Evolutionary conservation across 164 flowering plant species (phyloP).

Genomic region (Chimonanthus praecox): DNA sequence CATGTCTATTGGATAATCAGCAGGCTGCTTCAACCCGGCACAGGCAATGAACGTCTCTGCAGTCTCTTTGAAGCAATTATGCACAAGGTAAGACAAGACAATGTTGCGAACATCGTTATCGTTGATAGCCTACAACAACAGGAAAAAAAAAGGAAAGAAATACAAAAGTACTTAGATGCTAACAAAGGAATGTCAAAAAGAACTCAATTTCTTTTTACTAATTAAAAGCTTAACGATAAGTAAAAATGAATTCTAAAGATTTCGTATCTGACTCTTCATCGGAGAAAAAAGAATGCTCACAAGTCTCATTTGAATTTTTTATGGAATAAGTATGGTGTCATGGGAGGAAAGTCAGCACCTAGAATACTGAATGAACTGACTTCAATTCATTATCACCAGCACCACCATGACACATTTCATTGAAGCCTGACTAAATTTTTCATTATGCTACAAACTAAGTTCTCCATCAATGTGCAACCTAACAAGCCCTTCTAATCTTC

Average conservation of each 20-base stretch:
- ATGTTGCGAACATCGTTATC: conserved; percentile 64
- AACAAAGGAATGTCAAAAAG: neutral
- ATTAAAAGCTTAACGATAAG: neutral
- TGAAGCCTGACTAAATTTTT: neutral
- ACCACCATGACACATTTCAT: neutral
- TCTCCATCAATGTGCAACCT: neutral
- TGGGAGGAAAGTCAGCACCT: neutral
- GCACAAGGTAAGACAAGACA: conserved; percentile 84
- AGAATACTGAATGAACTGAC: neutral
- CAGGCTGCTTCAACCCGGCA: conserved; percentile 66
- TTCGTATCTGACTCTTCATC: neutral
- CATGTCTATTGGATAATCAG: conserved; percentile 63
- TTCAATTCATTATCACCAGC: too few relatives aligned
- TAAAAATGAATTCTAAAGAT: too few relatives aligned
- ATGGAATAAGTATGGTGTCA: neutral
- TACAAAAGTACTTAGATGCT: too few relatives aligned
- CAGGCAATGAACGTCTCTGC: conserved; percentile 68
- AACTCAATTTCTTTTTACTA: neutral
- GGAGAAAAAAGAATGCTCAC: neutral
- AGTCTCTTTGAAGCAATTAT: conserved; percentile 82
- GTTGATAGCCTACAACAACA: conserved; percentile 42
- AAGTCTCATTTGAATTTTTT: too few relatives aligned
- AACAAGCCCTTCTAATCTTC: too few relatives aligned
- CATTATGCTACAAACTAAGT: neutral
- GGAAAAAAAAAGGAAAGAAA: too few relatives aligned